A percentile compares a stretch with the other conserved stretches of the same genome.
These are phyloP conservation scores for Xerocomellus chrysenteron DNA, from an alignment of 768 basidiomycete species.

Conservation along the genomic window DNA sequence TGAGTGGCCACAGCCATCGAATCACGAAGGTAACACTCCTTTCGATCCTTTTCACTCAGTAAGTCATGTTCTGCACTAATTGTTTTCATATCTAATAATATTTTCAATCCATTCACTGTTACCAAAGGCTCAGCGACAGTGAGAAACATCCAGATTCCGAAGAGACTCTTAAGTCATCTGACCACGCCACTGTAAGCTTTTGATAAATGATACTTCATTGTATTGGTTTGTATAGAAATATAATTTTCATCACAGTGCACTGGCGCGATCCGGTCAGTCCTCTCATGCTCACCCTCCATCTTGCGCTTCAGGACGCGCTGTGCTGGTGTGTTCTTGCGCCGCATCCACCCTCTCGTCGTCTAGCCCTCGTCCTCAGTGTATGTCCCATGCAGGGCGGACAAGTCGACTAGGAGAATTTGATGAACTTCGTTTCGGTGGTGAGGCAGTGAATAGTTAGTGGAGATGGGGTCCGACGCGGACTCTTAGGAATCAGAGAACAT, in stretches of 20 bases:
- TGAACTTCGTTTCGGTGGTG: conserved; percentile 82
- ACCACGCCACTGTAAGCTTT: too few relatives aligned
- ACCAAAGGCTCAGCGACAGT: too few relatives aligned
- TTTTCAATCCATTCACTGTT: too few relatives aligned
- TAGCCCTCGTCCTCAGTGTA: conserved; percentile 46
- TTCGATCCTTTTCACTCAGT: too few relatives aligned
- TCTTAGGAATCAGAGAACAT: conserved; percentile 65
- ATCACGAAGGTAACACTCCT: too few relatives aligned
- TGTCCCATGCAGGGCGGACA: conserved; percentile 59
- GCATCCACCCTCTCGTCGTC: conserved; percentile 66
- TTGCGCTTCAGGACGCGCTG: conserved; percentile 78
- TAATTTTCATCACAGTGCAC: conserved; percentile 12
- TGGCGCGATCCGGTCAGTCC: conserved; percentile 70
- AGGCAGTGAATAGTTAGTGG: conserved; percentile 64
- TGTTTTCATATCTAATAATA: too few relatives aligned
- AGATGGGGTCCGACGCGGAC: conserved; percentile 49
- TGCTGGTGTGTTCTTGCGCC: conserved; percentile 76
- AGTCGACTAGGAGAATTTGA: conserved; percentile 84
- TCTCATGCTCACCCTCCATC: conserved; percentile 73
- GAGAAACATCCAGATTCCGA: too few relatives aligned
- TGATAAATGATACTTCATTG: too few relatives aligned
- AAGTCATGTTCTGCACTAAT: too few relatives aligned
- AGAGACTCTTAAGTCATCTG: too few relatives aligned
- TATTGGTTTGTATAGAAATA: too few relatives aligned
- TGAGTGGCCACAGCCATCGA: too few relatives aligned